Conservation (phyloP, 257 asterid genomes). For the Solanum habrochaites region DNA sequence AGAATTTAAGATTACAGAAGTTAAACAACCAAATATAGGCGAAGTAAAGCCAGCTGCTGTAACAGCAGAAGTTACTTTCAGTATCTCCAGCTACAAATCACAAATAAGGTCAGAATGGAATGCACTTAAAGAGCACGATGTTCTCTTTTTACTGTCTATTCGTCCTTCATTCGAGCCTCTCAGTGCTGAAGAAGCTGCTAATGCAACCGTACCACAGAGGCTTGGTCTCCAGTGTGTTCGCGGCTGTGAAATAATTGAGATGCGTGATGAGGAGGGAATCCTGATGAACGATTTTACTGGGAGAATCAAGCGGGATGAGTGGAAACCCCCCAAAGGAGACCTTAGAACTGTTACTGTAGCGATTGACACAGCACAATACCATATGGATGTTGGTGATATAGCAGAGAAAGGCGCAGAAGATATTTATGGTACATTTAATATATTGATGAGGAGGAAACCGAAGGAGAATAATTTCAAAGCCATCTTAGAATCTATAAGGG, state of each 20-base stretch:
- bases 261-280: constrained; percentile 92
- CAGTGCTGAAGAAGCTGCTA: constrained; percentile 78
- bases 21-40: constrained; percentile 94
- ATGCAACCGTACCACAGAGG: constrained; percentile 82
- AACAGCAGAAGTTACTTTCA: constrained; percentile 82
- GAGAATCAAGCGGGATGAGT: constrained; percentile 89
- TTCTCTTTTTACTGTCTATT: constrained; percentile 74
- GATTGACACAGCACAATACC: constrained; percentile 94
- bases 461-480: constrained; percentile 99
- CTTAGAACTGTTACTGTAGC: constrained; percentile 87
- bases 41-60: constrained; percentile 93
- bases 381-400: constrained; percentile 92
- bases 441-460: constrained; percentile 95
- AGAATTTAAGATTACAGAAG: constrained; percentile 64
- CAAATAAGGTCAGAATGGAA: constrained; percentile 98
- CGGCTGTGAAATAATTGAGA: constrained; percentile 94
- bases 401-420: constrained; percentile 92
- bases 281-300: constrained; percentile 99
- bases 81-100: constrained; percentile 88
- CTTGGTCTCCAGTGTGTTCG: constrained; percentile 96
- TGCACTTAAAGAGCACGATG: constrained; percentile 95
- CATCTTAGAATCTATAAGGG: constrained; percentile 93
- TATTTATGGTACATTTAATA: constrained; percentile 75
- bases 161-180: constrained; percentile 90
- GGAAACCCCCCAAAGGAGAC: constrained; percentile 99